Evolutionary conservation across 2,329 filamentous ascomycete genomes (phyloP), one percentile per base, ranked within the genome.

Genomic region (Cadophora sp.): DNA sequence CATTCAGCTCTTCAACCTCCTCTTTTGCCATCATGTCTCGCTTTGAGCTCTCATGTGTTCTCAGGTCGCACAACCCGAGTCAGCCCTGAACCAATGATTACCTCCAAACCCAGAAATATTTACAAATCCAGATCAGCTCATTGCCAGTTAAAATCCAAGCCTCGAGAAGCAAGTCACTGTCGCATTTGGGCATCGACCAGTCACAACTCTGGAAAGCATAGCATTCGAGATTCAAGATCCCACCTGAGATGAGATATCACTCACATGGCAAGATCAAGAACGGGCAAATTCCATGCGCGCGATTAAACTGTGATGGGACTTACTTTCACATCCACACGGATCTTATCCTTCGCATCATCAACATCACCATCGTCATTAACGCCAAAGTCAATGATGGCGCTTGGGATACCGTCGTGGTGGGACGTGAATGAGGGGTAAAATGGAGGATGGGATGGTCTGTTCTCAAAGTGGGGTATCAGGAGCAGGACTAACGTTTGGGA

Each of bases 341-440:
- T 48, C 43, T 22, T 4, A 48, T 14, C 29, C 4, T 53, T 56
- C 46, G 19, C 48, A 3, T 48, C 43, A 27, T 58, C 55, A 46
- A 24, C 48, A 24, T 58, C 55, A 46, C 31, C 48, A 24, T 27
- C 24, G n/a, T 48, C 43, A 22, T 48, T n/a, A 11, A 48, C 43
- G 43, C 43, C 43, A 48, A 48, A n/a, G 19, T 48, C 43, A 22
- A 16, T 22, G 22, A 31, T 19, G 48, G 60, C 46, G 46, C 60
- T 62, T 62, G 40, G 31, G 16, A 12, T 37, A 48, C n/a, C 29
- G 61, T 63, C 43, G 46, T 48, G 12, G 60, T 63, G 66, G 56
- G 48, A 64, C 62, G 22, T 40, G 34, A 65, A 68, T 65, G 66
- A 68, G 66, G 66, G 66, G 66, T 68, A 65, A 51, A 34, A 37